A percentile compares a stretch with the other conserved stretches of the same genome.
These are phyloP conservation scores for Lanmaoa pseudosensibilis DNA, from an alignment of 768 basidiomycete species.

Conservation along the genomic window DNA sequence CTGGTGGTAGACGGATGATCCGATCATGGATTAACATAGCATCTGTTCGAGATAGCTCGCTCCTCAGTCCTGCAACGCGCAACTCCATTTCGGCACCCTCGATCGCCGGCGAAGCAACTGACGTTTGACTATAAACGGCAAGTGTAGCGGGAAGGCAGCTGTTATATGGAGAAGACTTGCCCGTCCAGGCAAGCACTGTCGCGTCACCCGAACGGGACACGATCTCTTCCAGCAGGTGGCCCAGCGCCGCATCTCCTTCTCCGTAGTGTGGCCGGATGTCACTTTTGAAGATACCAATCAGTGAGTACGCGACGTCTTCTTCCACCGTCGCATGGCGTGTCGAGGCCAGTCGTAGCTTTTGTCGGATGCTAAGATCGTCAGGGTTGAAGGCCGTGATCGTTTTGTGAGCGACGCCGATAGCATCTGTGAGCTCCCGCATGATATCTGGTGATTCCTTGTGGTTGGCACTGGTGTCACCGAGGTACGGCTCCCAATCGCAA, in stretches of 20 bases:
- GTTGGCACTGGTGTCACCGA: too few relatives aligned
- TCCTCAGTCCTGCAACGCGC: not conserved
- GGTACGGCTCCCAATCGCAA: too few relatives aligned
- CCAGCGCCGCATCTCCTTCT: constrained; percentile 6
- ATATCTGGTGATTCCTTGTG: too few relatives aligned
- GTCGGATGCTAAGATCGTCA: too few relatives aligned
- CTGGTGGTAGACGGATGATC: not conserved
- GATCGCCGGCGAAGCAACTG: not conserved
- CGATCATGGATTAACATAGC: not conserved
- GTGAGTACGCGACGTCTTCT: too few relatives aligned
- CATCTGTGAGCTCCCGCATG: too few relatives aligned
- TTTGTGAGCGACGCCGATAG: too few relatives aligned
- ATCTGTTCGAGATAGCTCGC: not conserved
- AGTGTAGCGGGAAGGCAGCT: constrained; percentile 11
- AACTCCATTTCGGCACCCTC: not conserved
- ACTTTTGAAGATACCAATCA: constrained; percentile 12
- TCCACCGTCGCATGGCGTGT: too few relatives aligned
- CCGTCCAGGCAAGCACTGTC: constrained; percentile 13
- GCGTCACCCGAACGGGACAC: constrained; percentile 6
- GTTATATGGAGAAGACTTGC: constrained; percentile 12
- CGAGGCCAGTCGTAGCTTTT: too few relatives aligned
- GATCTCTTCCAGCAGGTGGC: constrained; percentile 15
- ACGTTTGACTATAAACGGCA: not conserved
- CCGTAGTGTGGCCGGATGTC: constrained; percentile 11
- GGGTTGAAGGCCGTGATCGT: too few relatives aligned